phyloP scores from a whole-genome alignment of 345 rosid genomes.

The Kandelia obovata region DNA sequence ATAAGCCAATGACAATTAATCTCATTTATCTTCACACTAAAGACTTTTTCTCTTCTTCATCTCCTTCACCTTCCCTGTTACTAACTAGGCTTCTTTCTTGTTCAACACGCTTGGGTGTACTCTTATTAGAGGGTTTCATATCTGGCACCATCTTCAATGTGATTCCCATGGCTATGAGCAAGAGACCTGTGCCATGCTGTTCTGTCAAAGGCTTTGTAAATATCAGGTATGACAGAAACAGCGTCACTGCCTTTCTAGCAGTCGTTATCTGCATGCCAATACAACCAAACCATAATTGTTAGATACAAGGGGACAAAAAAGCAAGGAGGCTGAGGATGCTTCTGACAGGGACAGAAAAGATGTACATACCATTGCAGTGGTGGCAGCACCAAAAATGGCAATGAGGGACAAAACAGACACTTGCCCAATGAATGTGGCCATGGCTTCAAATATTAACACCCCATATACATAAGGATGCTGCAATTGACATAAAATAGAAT shows the following conservation, averaged over 20 bases:
- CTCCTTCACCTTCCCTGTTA: constrained; percentile 21
- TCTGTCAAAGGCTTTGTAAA: constrained; percentile 88
- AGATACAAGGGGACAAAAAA: neutral
- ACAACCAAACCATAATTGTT: constrained; percentile 1
- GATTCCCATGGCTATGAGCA: constrained; percentile 77
- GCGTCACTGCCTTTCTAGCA: constrained; percentile 75
- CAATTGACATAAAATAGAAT: constrained; percentile 12
- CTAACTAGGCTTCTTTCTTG: constrained; percentile 20
- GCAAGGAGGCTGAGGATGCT: too few species aligned
- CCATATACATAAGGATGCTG: constrained; percentile 89
- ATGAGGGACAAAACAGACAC: constrained; percentile 89
- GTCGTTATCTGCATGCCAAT: constrained; percentile 57
- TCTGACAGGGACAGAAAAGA: neutral
- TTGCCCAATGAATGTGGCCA: constrained; percentile 95
- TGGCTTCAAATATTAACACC: constrained; percentile 83
- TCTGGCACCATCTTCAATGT: constrained; percentile 78
- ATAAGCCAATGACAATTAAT: too few species aligned
- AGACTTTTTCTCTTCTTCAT: constrained; percentile 51
- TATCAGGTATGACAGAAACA: constrained; percentile 70
- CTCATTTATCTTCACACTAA: constrained; percentile 35
- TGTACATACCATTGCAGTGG: constrained; percentile 78
- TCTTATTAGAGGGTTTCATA: constrained; percentile 31
- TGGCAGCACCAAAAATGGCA: constrained; percentile 93
- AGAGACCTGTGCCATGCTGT: constrained; percentile 73
- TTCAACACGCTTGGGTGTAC: constrained; percentile 15